Evolutionary conservation across 1,284 basidiomycete species (phyloP).

Genomic region (Pyrrhoderma lamaoense): DNA sequence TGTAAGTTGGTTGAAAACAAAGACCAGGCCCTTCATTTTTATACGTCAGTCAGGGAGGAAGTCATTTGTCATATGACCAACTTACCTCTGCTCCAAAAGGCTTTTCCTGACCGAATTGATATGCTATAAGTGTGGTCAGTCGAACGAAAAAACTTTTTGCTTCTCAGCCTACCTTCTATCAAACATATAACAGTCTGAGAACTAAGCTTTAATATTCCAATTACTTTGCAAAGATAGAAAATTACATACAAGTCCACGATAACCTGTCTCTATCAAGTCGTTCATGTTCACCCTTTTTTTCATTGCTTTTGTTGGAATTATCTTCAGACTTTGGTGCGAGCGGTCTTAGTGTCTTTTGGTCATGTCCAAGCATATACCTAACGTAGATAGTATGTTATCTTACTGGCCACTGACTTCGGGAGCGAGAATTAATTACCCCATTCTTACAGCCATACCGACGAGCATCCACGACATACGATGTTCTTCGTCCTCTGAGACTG

Average conservation of each 20-base stretch:
- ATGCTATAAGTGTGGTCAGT: constrained; percentile 5
- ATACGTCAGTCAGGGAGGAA: no score
- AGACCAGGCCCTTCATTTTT: constrained; percentile 29
- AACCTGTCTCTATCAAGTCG: constrained; percentile 30
- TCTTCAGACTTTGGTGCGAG: constrained; percentile 21
- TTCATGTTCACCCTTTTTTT: constrained; percentile 13
- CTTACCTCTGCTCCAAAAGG: constrained; percentile 31
- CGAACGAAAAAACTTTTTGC: background rate
- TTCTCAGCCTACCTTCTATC: constrained; percentile 21
- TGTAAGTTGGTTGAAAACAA: constrained; percentile 27
- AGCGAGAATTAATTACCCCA: constrained; percentile 1
- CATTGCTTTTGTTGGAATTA: background rate
- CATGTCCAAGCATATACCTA: constrained; percentile 27
- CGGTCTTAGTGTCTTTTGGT: constrained; percentile 27
- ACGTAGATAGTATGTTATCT: background rate
- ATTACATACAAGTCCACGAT: constrained; percentile 31
- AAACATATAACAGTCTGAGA: constrained; percentile 32
- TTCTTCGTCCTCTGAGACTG: constrained; percentile 23
- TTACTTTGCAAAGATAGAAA: background rate
- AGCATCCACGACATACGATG: constrained; percentile 33
- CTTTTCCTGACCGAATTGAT: constrained; percentile 24
- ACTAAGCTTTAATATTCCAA: background rate
- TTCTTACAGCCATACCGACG: constrained; percentile 31
- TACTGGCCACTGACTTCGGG: background rate
- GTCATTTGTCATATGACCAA: background rate